Evolutionary conservation across 2,329 filamentous ascomycete genomes (phyloP), one percentile per base, ranked within the genome.

Genomic region (Microdochium nivale): DNA sequence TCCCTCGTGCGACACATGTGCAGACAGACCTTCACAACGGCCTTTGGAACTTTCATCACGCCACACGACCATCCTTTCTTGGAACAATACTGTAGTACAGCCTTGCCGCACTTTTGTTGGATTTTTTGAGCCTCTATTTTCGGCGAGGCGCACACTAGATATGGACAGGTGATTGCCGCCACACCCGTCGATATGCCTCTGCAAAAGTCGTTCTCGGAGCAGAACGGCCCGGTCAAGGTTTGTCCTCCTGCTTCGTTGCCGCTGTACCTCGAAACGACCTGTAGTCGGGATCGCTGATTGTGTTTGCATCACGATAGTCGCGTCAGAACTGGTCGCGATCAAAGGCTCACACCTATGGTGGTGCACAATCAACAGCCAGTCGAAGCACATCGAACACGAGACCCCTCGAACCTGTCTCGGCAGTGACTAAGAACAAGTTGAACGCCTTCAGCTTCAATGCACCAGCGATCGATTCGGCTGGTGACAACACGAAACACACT

Each of bases 371-470:
- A 49, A 44, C 33, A 23, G n/a, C n/a, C n/a, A 44, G 10, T 13
- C 40, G 40, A 7, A 44, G 7, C 10, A 23, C 40, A 43, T 32
- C 49, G 32, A 49, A 53, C 47, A 53, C 27, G 27, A 30, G 66
- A 35, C 64, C 73, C 37, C 64, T 76, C 7, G 69, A 73, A 30
- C 74, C 76, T 19, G 71, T 82, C 13, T 84, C 82, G 37, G 73
- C 79, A 30, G 71, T 71, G 9, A 83, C 82, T 11, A 84, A 80
- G 61, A 79, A 70, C 55, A 86, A 84, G 59, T 71, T 86, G 30
- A 78, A 76, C 53, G 67, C 69, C 30, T 80, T 80, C 60, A 78
- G 79, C 52, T 84, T 81, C 56, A 70, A 73, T 49, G 70, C 73
- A 14, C 63, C 68, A 8, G 55, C 60, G 1, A 49, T 53, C 13